Evolutionary conservation across 345 rosid species (phyloP), one percentile per base, ranked within the genome.

Genomic region (Carallia pectinifolia): DNA sequence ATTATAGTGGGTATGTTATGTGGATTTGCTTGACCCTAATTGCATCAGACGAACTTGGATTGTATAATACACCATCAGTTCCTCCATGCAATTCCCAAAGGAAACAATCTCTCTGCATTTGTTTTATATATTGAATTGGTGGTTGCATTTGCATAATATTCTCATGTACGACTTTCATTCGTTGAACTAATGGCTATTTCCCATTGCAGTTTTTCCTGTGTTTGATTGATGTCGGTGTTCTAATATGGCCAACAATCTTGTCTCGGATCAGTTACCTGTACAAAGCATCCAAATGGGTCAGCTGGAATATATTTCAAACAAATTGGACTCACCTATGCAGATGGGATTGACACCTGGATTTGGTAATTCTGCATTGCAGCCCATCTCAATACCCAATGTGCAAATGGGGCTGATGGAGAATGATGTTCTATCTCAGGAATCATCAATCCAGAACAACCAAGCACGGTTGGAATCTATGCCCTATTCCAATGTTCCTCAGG

Each of bases 161-260:
- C 17, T 44, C 16, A 44, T 12, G 4, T 44, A 12, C 50, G 2
- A 44, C 13, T 4, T 44, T 12, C 17, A 4, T 44, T 44, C 50
- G 10, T 44, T 12, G 50, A 44, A 12, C 50, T 12, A 44, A 44
- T 4, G 12, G 16, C 16, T 4, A 3, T 44, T 44, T 44, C 13
- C 50, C 12, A 4, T 44, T 44, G 50, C 16, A 44, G 50, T 44
- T 23, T 23, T 23, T 39, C 10, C 0, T 44, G 50, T 5, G 10
- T 44, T 2, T 44, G 16, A 44, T 40, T 44, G 16, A 44, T 44
- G 50, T 12, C 12, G 50, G 13, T 44, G 5, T 16, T 44, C 50
- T 13, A 72, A 61, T 50, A 84, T 90, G 92, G 77, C 86, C 27
- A 80, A 85, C 71, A 68, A 87, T 81, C 79, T 90, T 40, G 83